A percentile compares a stretch with the other conserved stretches of the same genome.
phyloP scores from a whole-genome alignment of 2,329 filamentous ascomycete genomes.

The Fusarium tupiense region DNA sequence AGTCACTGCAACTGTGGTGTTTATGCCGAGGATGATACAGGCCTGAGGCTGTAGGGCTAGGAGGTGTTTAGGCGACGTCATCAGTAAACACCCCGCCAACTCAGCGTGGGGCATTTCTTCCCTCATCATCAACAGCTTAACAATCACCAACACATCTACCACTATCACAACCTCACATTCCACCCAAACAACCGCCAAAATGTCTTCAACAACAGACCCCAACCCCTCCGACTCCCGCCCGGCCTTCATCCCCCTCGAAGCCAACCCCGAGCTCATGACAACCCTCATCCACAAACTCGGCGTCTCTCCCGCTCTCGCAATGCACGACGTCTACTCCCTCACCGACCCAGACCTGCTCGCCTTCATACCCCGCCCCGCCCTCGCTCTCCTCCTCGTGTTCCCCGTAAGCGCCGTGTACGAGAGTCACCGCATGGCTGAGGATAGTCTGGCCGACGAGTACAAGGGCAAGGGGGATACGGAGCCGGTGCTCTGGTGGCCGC shows the following conservation, averaged over 20 bases:
- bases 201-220: slow-evolving; percentile 51
- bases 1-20: no score
- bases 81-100: slow-evolving; percentile 9
- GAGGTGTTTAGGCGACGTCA: slow-evolving; percentile 22
- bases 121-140: not conserved
- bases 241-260: slow-evolving; percentile 70
- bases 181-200: slow-evolving; percentile 8
- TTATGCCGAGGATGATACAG: not conserved
- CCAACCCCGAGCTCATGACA: slow-evolving; percentile 90
- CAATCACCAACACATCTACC: not conserved
- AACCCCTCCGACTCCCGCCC: slow-evolving; percentile 51
- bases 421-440: slow-evolving; percentile 77
- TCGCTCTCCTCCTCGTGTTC: slow-evolving; percentile 92
- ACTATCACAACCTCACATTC: not conserved
- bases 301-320: slow-evolving; percentile 76
- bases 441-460: slow-evolving; percentile 72
- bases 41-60: not conserved
- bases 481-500: slow-evolving; percentile 91
- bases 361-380: slow-evolving; percentile 87
- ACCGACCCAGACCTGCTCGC: slow-evolving; percentile 84
- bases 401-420: slow-evolving; percentile 85
- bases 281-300: slow-evolving; percentile 84
- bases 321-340: slow-evolving; percentile 94
- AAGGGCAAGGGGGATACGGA: slow-evolving; percentile 72
- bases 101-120: slow-evolving; percentile 10